Conservation (phyloP, 768 basidiomycete genomes). For the Mycena amicta region DNA sequence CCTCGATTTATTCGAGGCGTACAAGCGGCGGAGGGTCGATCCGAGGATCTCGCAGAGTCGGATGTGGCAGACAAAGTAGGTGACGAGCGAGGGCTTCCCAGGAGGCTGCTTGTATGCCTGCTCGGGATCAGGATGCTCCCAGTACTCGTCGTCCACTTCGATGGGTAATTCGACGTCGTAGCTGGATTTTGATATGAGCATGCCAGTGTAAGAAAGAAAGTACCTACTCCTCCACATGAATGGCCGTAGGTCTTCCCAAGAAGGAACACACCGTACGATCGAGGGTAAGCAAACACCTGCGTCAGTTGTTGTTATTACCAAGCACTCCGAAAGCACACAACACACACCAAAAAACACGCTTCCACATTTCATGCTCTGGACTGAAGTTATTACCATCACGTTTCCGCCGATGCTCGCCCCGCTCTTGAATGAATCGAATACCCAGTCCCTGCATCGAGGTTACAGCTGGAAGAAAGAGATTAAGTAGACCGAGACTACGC, state of each 20-base stretch:
- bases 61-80: conserved; percentile 55
- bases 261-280: conserved; percentile 45
- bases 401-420: conserved; percentile 59
- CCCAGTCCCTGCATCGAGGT: conserved; percentile 42
- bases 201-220: background rate
- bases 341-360: conserved; percentile 55
- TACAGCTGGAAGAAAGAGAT: background rate
- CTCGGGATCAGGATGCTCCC: conserved; percentile 47
- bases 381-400: conserved; percentile 35
- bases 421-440: conserved; percentile 63
- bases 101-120: conserved; percentile 64
- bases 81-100: conserved; percentile 54
- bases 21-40: conserved; percentile 62
- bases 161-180: conserved; percentile 69
- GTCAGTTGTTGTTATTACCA: no score
- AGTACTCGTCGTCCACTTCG: conserved; percentile 56
- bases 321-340: background rate
- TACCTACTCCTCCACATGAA: conserved; percentile 73
- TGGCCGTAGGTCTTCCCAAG: conserved; percentile 65
- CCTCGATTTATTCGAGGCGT: conserved; percentile 46
- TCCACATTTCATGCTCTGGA: conserved; percentile 61
- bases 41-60: conserved; percentile 66
- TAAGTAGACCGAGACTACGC: background rate
- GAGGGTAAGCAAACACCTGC: conserved; percentile 33
- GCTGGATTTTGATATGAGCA: conserved; percentile 32